These are phyloP conservation scores for Albifimbria verrucaria DNA, from an alignment of 2,329 filamentous ascomycete genomes.

Conservation along the genomic window DNA sequence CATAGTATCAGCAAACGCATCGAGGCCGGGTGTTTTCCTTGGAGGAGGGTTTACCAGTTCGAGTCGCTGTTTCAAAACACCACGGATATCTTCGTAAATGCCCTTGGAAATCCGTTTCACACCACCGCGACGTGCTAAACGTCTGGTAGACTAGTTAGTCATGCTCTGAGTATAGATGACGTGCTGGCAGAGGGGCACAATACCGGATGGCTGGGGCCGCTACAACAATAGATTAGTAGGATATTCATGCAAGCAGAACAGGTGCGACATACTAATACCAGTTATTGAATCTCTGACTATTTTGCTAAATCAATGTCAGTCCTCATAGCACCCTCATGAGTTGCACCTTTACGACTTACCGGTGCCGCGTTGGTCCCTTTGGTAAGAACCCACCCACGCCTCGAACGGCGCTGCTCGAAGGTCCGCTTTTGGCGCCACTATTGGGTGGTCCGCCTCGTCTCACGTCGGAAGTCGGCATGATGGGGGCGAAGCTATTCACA, in stretches of 20 bases:
- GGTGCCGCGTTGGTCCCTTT: too few species aligned
- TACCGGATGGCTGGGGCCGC: conserved; percentile 10
- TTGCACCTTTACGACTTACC: too few species aligned
- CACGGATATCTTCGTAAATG: conserved; percentile 63
- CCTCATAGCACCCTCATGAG: too few species aligned
- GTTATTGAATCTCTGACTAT: not conserved
- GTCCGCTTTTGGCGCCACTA: too few species aligned
- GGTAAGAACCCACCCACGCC: too few species aligned
- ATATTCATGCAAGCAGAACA: not conserved
- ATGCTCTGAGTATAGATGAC: not conserved
- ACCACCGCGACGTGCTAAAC: conserved; percentile 71
- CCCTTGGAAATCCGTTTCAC: conserved; percentile 66
- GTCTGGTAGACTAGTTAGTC: conserved; percentile 37
- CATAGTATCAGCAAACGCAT: too few species aligned
- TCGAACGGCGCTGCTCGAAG: too few species aligned
- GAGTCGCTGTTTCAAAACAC: conserved; percentile 48
- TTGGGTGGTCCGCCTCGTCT: too few species aligned
- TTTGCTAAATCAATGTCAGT: not conserved
- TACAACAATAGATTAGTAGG: not conserved
- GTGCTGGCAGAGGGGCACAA: not conserved
- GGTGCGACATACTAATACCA: conserved; percentile 8
- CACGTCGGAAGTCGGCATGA: too few species aligned
- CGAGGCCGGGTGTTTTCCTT: too few species aligned
- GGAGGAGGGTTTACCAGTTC: conserved; percentile 34
- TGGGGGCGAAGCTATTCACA: too few species aligned